Conservation (phyloP, 768 basidiomycete genomes). For the Amanita rubescens region DNA sequence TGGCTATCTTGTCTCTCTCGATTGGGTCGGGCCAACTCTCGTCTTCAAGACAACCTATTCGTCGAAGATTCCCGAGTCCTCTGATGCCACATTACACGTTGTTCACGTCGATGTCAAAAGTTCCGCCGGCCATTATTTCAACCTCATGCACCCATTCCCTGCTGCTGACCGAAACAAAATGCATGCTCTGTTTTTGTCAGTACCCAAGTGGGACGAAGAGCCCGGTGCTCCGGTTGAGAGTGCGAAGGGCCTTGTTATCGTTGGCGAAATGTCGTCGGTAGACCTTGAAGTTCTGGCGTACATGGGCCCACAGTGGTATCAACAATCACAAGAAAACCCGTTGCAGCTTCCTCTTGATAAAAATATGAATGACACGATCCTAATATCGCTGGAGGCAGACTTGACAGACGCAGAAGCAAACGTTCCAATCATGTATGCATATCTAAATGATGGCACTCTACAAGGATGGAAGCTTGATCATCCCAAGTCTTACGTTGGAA, state of each 20-base stretch:
- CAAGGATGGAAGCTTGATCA: constrained; percentile 68
- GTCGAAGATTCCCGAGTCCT: constrained; percentile 26
- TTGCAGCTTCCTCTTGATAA: constrained; percentile 63
- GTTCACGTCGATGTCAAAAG: constrained; percentile 36
- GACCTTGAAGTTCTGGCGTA: constrained; percentile 42
- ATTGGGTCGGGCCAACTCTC: constrained; percentile 63
- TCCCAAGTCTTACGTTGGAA: constrained; percentile 49
- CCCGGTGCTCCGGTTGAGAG: constrained; percentile 23
- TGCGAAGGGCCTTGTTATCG: constrained; percentile 33
- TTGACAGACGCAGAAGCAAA: constrained; percentile 41
- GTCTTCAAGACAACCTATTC: constrained; percentile 60
- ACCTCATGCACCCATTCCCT: constrained; percentile 34
- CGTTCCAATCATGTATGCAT: constrained; percentile 62
- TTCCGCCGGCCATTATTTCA: constrained; percentile 29
- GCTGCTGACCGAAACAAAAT: constrained; percentile 14
- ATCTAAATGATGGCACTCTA: constrained; percentile 72
- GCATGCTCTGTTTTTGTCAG: constrained; percentile 24
- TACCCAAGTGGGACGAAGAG: constrained; percentile 44
- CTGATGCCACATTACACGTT: constrained; percentile 35
- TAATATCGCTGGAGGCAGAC: constrained; percentile 60
- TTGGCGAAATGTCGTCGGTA: constrained; percentile 38
- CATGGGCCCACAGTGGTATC: constrained; percentile 36
- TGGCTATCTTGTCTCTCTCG: constrained; percentile 41
- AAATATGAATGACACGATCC: constrained; percentile 61
- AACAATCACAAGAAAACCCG: constrained; percentile 42